Percentiles rank a stretch among this genome's conserved stretches.
These are phyloP conservation scores for Fusarium tjaetaba DNA, from an alignment of 2,329 filamentous ascomycete genomes.

Conservation along the genomic window DNA sequence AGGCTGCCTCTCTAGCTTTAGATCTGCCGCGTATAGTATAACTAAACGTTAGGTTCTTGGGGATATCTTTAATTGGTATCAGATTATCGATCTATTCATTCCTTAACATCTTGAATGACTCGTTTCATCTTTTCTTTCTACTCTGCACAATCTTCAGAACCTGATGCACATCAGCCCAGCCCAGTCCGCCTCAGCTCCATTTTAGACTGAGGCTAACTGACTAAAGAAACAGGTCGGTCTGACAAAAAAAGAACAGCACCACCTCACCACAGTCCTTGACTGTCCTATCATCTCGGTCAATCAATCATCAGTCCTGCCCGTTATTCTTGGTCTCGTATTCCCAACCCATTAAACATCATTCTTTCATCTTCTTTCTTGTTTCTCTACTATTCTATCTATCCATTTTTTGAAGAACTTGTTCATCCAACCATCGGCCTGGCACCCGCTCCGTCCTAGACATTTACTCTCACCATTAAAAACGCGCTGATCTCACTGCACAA, in stretches of 20 bases:
- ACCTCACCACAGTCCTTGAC: conserved; percentile 17
- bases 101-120: background rate
- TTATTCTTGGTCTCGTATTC: conserved; percentile 42
- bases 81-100: background rate
- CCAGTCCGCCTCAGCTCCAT: conserved; percentile 26
- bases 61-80: background rate
- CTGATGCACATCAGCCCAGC: conserved; percentile 4
- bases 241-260: conserved; percentile 26
- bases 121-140: background rate
- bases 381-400: background rate
- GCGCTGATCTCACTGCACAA: conserved; percentile 19
- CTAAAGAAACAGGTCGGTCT: background rate
- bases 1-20: conserved; percentile 30
- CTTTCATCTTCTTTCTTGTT: conserved; percentile 3
- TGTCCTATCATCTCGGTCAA: conserved; percentile 14
- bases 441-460: conserved; percentile 41
- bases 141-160: background rate
- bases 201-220: conserved; percentile 18
- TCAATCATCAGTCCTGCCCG: conserved; percentile 3
- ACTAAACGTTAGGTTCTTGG: conserved; percentile 2
- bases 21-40: conserved; percentile 8
- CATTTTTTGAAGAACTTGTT: background rate
- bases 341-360: conserved; percentile 33
- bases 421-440: conserved; percentile 34
- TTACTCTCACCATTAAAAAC: conserved; percentile 40